Base-by-base conservation (phyloP, 208 protist genomes). In the Trypanosoma boissoni region DNA sequence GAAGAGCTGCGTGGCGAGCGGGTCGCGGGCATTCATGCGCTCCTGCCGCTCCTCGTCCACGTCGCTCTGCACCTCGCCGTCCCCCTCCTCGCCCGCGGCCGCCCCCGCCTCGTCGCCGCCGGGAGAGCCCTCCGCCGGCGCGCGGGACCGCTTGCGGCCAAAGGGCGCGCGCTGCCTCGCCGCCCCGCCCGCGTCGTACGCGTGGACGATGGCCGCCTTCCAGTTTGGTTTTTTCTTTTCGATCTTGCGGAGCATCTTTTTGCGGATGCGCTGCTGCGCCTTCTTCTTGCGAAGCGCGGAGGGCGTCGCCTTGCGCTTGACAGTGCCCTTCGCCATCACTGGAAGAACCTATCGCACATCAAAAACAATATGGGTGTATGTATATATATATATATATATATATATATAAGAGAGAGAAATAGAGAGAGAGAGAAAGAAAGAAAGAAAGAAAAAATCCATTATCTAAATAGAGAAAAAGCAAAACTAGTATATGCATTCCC, bases 21-120 rank as follows among this genome's bases (percentile, higher is more conserved):
- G 89, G 58, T 95, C 79, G 21, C 76, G 72, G 67, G 85, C 46
- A 65, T 95, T 95, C 68, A 95, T 50, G 34, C 85, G 85, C 56
- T 90, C 72, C 76, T 92, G 74, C 66, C 87, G 85, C 57, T 92
- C 86, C 71, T 95, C 89, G 49, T 95, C 89, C 23, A 95, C 81
- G 43, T 95, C 89, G 50, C 84, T 92, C 67, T 95, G 85, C 58
- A 95, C 86, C 72, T 95, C 88, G 29, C 44, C 53, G 1, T 56
- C 50, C 71, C n/a, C 64, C 70, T 53, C 58, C 49, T 56, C 26
- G 58, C 31, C 42, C 27, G 39, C 43, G 43, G 20, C 23, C 3
- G 28, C 23, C 2, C 55, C 58, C 20, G 57, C 45, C 14, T 63
- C 65, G 16, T 57, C 64, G 2, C 44, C n/a, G n/a, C n/a, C n/a